Percentiles rank a stretch among this genome's conserved stretches.
Conservation (phyloP, 208 protist species). For the Trypanosoma lewisi region DNA sequence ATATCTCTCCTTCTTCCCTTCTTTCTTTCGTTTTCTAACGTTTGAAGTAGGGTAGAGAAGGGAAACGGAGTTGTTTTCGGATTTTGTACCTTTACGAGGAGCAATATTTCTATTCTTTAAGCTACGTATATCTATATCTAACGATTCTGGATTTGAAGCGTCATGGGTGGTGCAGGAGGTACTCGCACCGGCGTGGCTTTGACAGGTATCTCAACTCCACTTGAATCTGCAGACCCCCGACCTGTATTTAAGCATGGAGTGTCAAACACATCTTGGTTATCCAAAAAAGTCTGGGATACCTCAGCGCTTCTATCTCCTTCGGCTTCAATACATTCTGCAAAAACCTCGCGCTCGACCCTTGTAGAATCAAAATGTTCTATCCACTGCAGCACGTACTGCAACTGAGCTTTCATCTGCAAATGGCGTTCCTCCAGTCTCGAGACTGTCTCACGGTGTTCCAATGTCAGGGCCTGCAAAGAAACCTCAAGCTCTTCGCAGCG, state of each 20-base stretch:
- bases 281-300: slow-evolving; percentile 1
- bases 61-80: no score
- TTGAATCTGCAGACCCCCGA: neutral
- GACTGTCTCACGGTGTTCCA: slow-evolving; percentile 17
- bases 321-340: neutral
- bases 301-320: neutral
- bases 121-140: neutral
- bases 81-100: no score
- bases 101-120: no score
- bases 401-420: slow-evolving; percentile 24
- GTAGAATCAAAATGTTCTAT: neutral
- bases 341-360: neutral
- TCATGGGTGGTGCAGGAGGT: slow-evolving; percentile 62
- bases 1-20: no score
- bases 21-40: no score
- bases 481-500: slow-evolving; percentile 32
- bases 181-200: slow-evolving; percentile 35
- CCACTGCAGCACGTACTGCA: slow-evolving; percentile 32
- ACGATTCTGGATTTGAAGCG: slow-evolving; percentile 30
- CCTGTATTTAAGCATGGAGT: neutral
- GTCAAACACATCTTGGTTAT: neutral
- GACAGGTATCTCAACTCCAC: slow-evolving; percentile 4
- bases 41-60: no score
- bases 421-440: slow-evolving; percentile 23
- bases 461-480: slow-evolving; percentile 16